Evolutionary conservation across 108 stramenopile species (phyloP).

Genomic region (Skeletonema potamos): DNA sequence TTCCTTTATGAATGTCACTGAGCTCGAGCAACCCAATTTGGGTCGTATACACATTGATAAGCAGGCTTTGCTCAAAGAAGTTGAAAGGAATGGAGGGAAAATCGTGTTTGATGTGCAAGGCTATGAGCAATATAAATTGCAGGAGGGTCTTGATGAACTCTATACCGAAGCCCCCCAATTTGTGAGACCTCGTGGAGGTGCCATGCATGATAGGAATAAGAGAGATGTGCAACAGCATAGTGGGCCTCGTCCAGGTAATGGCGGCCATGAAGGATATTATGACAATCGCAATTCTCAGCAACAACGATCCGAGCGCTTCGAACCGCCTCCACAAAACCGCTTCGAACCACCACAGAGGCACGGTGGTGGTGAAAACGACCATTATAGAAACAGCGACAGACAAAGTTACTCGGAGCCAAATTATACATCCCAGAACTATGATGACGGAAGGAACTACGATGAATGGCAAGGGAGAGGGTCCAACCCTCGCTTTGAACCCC

Average conservation of each 20-base stretch:
- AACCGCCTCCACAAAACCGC: slow-evolving; percentile 6
- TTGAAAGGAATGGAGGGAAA: slow-evolving; percentile 65
- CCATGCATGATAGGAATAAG: slow-evolving; percentile 47
- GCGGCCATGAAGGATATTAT: slow-evolving; percentile 14
- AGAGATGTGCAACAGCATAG: slow-evolving; percentile 32
- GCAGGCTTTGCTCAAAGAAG: slow-evolving; percentile 59
- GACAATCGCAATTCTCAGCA: slow-evolving; percentile 15
- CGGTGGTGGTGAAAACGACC: slow-evolving; percentile 3
- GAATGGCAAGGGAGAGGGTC: slow-evolving; percentile 24
- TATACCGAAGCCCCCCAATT: slow-evolving; percentile 69
- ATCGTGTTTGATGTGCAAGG: slow-evolving; percentile 75
- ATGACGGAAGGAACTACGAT: slow-evolving; percentile 3
- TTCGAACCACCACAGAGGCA: slow-evolving; percentile 16
- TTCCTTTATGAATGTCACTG: slow-evolving; percentile 79
- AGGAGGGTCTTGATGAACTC: slow-evolving; percentile 44
- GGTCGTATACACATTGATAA: slow-evolving; percentile 84
- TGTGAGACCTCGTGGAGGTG: slow-evolving; percentile 68
- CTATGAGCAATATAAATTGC: slow-evolving; percentile 54
- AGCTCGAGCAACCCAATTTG: slow-evolving; percentile 74
- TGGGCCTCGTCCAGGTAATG: neutral
- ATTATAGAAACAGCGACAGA: slow-evolving; percentile 2
- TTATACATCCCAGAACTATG: slow-evolving; percentile 10
- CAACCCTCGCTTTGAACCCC: slow-evolving; percentile 23
- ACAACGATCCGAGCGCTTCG: neutral
- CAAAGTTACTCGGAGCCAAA: slow-evolving; percentile 16